Evolutionary conservation across 1,139 yeast species (phyloP).

Genomic region (Scheffersomyces parashehatae): DNA sequence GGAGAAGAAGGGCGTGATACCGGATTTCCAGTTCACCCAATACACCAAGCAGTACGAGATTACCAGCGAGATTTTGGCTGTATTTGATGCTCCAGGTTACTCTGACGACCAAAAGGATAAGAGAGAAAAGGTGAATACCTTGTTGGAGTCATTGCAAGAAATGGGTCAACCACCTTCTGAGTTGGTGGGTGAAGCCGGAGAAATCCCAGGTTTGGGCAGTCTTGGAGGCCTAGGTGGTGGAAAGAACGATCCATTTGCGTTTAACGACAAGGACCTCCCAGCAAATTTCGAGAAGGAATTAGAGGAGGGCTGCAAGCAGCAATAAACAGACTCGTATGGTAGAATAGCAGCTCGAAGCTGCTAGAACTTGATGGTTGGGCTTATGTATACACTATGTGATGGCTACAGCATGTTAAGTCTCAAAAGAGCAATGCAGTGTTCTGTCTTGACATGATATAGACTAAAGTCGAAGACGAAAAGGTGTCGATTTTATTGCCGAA

Average conservation of each 20-base stretch:
- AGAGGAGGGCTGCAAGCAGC: slow-evolving; percentile 26
- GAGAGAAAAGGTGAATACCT: slow-evolving; percentile 53
- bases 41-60: slow-evolving; percentile 58
- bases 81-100: slow-evolving; percentile 59
- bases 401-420: no score
- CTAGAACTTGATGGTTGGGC: no score
- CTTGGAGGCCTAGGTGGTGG: slow-evolving; percentile 23
- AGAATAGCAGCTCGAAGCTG: no score
- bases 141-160: slow-evolving; percentile 72
- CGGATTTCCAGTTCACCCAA: slow-evolving; percentile 48
- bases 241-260: slow-evolving; percentile 31
- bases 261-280: slow-evolving; percentile 47
- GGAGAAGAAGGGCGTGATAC: slow-evolving; percentile 45
- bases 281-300: slow-evolving; percentile 49
- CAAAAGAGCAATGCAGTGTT: no score
- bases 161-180: slow-evolving; percentile 89
- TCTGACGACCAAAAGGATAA: slow-evolving; percentile 51
- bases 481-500: no score
- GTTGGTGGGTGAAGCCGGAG: slow-evolving; percentile 64
- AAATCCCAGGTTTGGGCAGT: slow-evolving; percentile 57
- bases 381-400: no score
- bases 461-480: no score
- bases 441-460: no score
- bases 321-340: slow-evolving; percentile 4
- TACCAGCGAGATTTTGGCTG: slow-evolving; percentile 52